These are phyloP conservation scores for Didymella keratinophila DNA, from an alignment of 2,329 filamentous ascomycete genomes.

Conservation along the genomic window DNA sequence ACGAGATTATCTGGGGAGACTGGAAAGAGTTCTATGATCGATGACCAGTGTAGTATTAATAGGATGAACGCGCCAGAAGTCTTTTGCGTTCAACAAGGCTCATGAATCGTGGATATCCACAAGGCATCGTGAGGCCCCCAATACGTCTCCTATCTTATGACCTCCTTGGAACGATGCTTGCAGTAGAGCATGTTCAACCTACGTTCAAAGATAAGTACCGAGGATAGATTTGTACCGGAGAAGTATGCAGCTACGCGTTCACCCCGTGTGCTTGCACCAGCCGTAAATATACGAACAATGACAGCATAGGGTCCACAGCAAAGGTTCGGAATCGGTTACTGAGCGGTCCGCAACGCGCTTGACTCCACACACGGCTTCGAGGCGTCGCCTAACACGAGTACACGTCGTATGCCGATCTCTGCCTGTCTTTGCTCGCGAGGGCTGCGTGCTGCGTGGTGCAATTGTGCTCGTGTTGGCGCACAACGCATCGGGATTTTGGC, in stretches of 20 bases:
- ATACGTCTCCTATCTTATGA: not conserved
- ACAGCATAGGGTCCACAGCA: conserved; percentile 14
- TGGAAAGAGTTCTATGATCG: conserved; percentile 39
- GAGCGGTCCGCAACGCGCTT: conserved; percentile 8
- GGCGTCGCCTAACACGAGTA: conserved; percentile 11
- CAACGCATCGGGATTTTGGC: not conserved
- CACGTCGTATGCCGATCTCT: conserved; percentile 10
- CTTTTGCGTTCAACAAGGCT: not conserved
- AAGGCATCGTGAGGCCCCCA: not conserved
- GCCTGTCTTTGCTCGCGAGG: conserved; percentile 1
- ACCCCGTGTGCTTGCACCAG: not conserved
- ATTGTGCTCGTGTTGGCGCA: conserved; percentile 1
- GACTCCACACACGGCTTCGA: conserved; percentile 7
- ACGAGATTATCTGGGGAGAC: conserved; percentile 45
- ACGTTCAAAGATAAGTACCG: not conserved
- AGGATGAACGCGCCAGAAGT: not conserved
- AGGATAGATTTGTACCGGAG: not conserved
- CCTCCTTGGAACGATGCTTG: not conserved
- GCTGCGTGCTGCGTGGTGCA: not conserved
- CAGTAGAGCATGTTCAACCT: not conserved
- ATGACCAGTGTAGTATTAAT: not conserved
- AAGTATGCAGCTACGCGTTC: too few relatives aligned
- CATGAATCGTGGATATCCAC: not conserved
- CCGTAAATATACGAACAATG: conserved; percentile 13
- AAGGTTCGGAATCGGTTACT: conserved; percentile 14